Evolutionary conservation across 352 stramenopile genomes (phyloP), one percentile per base, ranked within the genome.

Genomic region (Globisporangium heterothallicum): DNA sequence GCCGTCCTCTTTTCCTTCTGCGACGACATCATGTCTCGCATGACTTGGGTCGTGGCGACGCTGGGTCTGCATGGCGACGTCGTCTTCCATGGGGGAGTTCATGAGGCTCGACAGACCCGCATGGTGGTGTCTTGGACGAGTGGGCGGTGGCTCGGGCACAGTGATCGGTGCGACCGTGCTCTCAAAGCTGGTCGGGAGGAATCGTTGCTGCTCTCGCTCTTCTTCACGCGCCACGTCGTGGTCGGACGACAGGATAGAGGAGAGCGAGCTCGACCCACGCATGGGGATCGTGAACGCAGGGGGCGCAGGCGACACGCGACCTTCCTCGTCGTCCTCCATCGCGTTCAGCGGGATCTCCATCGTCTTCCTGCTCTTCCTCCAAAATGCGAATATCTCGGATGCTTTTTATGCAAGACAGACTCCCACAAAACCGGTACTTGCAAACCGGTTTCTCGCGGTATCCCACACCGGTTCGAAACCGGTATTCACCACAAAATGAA

Each of bases 271-370:
- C 40, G 49, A 56, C 19, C 22, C 42, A 18, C 61, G 56, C 64
- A 59, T 48, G 3, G 61, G 64, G 45, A 70, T 59, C 44, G 58
- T 58, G 44, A 70, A 73, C 32, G 53, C 58, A 16, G 64, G 64
- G 4, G 64, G 53, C 26, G 53, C 35, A 2, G 45, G 19, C 32
- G 53, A 45, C 21, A 41, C 38, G 22, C 44, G 34, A 45, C 51
- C 12, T 42, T 58, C 34, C 21, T 13, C 55, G 50, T 66, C 59
- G 14, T 67, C 58, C 16, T 78, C 68, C 22, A 64, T 62, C 16
- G 68, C 72, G 49, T 79, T 78, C 42, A 79, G 56, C 45, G 75
- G 67, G 56, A 82, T 73, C 61, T 82, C 63, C 71, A 82, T 82
- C 13, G 14, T 61, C 34, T 2, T 26, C 14, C 7, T 26, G 6